phyloP scores from a whole-genome alignment of 257 asterid genomes.

The Linderniella brevidens region DNA sequence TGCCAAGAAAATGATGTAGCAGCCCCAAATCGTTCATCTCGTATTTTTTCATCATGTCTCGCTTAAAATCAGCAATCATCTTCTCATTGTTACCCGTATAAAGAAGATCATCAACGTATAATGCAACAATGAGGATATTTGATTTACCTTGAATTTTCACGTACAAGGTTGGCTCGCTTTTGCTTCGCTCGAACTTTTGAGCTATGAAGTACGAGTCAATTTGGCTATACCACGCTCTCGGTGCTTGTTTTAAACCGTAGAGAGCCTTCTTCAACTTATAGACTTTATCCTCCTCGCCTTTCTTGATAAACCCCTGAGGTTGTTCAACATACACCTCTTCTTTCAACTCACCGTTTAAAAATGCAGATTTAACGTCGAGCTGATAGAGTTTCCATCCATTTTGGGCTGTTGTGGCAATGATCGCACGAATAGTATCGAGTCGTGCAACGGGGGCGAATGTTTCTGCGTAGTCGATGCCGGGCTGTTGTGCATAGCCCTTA shows the following conservation, averaged over 20 bases:
- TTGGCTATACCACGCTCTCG: constrained; percentile 1
- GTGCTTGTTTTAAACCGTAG: background rate
- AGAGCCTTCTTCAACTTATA: background rate
- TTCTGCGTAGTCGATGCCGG: background rate
- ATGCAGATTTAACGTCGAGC: background rate
- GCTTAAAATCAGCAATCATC: background rate
- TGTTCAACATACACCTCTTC: background rate
- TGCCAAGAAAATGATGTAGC: constrained; percentile 1
- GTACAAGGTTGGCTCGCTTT: constrained; percentile 5
- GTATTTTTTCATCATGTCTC: constrained; percentile 1
- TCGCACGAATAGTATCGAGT: background rate
- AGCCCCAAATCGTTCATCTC: constrained; percentile 3
- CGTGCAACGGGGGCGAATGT: background rate
- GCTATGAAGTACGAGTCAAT: constrained; percentile 1
- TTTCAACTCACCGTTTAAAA: constrained; percentile 1
- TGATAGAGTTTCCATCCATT: background rate
- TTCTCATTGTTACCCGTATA: background rate
- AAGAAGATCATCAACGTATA: constrained; percentile 8
- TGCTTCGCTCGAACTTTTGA: background rate
- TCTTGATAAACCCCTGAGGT: background rate
- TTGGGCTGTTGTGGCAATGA: background rate
- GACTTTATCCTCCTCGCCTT: background rate
- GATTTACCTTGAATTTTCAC: background rate
- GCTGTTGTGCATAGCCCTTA: constrained; percentile 1
- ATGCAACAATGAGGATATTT: constrained; percentile 3